Base-by-base conservation (phyloP, 306 rosid genomes). In the Lathyrus oleraceus region DNA sequence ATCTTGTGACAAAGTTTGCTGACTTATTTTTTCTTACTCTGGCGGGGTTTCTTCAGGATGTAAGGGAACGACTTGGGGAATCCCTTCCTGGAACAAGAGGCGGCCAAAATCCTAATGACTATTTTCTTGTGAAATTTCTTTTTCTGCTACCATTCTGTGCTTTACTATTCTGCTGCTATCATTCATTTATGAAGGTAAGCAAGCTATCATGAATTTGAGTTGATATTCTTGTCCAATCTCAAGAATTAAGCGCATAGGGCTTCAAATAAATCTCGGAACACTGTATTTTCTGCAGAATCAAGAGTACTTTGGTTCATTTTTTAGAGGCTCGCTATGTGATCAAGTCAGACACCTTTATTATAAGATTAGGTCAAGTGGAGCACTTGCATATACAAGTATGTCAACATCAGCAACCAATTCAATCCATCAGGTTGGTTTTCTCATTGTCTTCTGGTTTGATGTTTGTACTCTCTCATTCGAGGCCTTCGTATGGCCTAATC, bases 81-180 rank as follows among this genome's bases (percentile, higher is more conserved):
- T 67, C 99, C 71, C 95, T 95, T 72, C 96, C 97, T 13, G 96
- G 97, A 74, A 87, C 99, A 38, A 83, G 88, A 79, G 89, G 93
- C 16, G 99, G 99, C 28, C 85, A 79, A 82, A 89, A 87, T 76
- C 96, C 96, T 28, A 86, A 77, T 48, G 97, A 91, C 72, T 81
- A 77, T 76, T 79, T 91, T 82, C 72, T 89, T 74, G 96, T 95
- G 83, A 89, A 82, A 58, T 76, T 91, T 81, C 95, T 95, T 54
- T 77, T 81, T 81, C 73, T 85, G 61, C 80, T 95, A 43, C 99
- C 99, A 14, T 39, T 91, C 57, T 84, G 83, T 76, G 89, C 87
- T 65, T 71, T 95, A 59, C 39, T 87, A 73, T 83, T 89, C 57
- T 82, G 69, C 83, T 87, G 75, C 83, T 83, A 89, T 81, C 83